Conservation (phyloP, 2,329 filamentous ascomycete genomes). For the Orbilia quercus region DNA sequence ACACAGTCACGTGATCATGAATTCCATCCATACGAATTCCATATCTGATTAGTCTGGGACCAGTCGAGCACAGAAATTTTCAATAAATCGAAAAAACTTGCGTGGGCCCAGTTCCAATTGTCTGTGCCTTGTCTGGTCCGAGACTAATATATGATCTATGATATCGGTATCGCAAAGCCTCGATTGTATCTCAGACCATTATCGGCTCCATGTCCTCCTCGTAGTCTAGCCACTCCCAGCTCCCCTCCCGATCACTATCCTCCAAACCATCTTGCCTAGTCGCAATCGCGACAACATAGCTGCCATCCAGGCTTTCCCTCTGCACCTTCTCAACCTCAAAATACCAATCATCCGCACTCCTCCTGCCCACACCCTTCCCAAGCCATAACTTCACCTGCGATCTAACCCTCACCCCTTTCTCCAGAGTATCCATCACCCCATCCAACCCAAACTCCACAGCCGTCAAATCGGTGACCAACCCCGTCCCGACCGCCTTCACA, state of each 20-base stretch:
- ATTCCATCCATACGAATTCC: no score
- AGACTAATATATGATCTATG: no score
- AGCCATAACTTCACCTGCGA: constrained; percentile 56
- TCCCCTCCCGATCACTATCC: constrained; percentile 50
- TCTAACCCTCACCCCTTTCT: constrained; percentile 29
- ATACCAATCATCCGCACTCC: constrained; percentile 43
- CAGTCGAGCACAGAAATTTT: no score
- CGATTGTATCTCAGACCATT: background rate
- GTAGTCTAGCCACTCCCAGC: constrained; percentile 58
- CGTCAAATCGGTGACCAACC: constrained; percentile 58
- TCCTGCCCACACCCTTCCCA: constrained; percentile 24
- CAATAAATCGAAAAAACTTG: no score
- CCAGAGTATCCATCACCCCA: constrained; percentile 41
- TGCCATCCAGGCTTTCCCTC: constrained; percentile 56
- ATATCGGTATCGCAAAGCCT: no score
- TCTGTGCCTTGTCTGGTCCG: no score
- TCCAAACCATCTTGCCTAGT: constrained; percentile 44
- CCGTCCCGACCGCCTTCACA: constrained; percentile 59
- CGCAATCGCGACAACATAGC: constrained; percentile 39
- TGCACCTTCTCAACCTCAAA: constrained; percentile 55
- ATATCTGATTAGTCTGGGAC: no score
- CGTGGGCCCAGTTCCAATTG: no score
- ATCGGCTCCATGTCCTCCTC: constrained; percentile 45
- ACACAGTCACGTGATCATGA: background rate
- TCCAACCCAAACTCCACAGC: constrained; percentile 58